Evolutionary conservation across 139 green algal species (phyloP).

Genomic region (Picochlorum sp.): DNA sequence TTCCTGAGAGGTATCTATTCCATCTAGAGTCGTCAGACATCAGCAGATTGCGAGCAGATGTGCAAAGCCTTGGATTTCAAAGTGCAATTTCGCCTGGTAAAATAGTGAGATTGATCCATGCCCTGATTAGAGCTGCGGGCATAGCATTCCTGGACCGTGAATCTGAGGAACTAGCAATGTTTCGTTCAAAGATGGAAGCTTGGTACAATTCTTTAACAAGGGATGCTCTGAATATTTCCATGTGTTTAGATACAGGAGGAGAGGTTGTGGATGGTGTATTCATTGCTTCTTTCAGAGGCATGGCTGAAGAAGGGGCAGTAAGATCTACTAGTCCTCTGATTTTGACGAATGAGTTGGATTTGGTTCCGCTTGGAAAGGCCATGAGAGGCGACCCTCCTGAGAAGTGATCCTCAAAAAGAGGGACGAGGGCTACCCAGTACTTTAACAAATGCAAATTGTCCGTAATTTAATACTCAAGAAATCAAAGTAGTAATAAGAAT

Average conservation of each 20-base stretch:
- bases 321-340: conserved; percentile 25
- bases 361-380: conserved; percentile 18
- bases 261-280: conserved; percentile 12
- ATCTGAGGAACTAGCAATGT: not conserved
- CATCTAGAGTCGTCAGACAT: conserved; percentile 55
- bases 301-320: conserved; percentile 16
- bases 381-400: conserved; percentile 20
- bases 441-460: too few relatives aligned
- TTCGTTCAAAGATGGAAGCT: not conserved
- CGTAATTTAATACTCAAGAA: too few relatives aligned
- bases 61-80: conserved; percentile 47
- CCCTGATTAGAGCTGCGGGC: conserved; percentile 28
- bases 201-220: conserved; percentile 36
- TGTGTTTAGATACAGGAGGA: conserved; percentile 29
- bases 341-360: conserved; percentile 33
- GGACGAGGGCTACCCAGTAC: too few relatives aligned
- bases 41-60: conserved; percentile 39
- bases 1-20: conserved; percentile 29
- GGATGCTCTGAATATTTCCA: conserved; percentile 42
- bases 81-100: conserved; percentile 36
- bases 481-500: too few relatives aligned
- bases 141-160: conserved; percentile 30
- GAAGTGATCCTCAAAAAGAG: too few relatives aligned
- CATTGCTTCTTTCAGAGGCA: conserved; percentile 19
- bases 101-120: conserved; percentile 45